Conservation (phyloP, 148 eudicot species). For the Linanthus parryae region DNA sequence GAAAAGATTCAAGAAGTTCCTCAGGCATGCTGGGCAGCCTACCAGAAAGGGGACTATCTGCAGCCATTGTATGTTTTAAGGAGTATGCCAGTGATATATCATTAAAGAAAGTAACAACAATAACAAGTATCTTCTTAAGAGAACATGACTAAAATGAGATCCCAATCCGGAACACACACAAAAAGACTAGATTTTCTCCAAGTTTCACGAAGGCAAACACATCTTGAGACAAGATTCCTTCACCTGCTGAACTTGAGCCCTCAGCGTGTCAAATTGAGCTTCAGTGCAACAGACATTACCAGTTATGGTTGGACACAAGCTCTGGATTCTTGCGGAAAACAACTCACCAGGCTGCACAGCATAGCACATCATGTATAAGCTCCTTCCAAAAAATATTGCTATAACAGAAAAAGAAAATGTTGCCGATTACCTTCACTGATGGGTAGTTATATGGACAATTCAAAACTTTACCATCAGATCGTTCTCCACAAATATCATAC, state of each 20-base stretch:
- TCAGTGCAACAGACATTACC: constrained; percentile 66
- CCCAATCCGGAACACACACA: background rate
- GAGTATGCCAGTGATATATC: background rate
- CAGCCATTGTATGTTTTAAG: constrained; percentile 7
- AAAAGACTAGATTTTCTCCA: background rate
- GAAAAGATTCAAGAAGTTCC: constrained; percentile 69
- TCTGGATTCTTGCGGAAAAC: constrained; percentile 60
- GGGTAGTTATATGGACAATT: constrained; percentile 59
- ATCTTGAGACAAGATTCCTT: constrained; percentile 11
- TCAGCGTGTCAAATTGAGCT: constrained; percentile 56
- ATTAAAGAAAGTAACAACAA: background rate
- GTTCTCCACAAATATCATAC: constrained; percentile 71
- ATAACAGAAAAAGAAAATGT: background rate
- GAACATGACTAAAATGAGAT: too few relatives aligned
- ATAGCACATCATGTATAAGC: background rate
- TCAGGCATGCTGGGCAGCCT: constrained; percentile 73
- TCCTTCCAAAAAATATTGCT: constrained; percentile 2
- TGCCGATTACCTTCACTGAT: constrained; percentile 39
- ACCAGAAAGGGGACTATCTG: constrained; percentile 66
- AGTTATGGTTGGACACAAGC: constrained; percentile 57
- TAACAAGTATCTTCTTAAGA: background rate
- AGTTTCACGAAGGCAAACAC: background rate
- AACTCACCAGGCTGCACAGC: constrained; percentile 56
- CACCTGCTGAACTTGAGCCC: constrained; percentile 66
- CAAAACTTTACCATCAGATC: constrained; percentile 51